phyloP scores from a whole-genome alignment of 106 monocot species.

The Allium sativum region DNA sequence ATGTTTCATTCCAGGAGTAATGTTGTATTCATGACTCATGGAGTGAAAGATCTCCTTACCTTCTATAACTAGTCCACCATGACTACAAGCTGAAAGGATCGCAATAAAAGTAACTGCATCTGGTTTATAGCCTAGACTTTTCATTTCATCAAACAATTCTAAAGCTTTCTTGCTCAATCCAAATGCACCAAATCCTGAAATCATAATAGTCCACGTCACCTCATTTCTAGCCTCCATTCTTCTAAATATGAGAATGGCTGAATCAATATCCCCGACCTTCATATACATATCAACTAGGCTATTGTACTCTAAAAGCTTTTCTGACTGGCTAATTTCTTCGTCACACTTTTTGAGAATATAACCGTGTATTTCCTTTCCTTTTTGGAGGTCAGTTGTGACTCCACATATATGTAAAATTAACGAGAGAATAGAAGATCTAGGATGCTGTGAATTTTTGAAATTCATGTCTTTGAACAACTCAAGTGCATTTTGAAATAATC shows the following conservation, averaged over 20 bases:
- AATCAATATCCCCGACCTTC: slow-evolving; percentile 20
- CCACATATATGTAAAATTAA: slow-evolving; percentile 21
- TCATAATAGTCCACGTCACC: slow-evolving; percentile 28
- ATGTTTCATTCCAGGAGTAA: slow-evolving; percentile 32
- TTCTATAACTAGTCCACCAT: slow-evolving; percentile 33
- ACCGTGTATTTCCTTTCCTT: slow-evolving; percentile 30
- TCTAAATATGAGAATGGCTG: slow-evolving; percentile 15
- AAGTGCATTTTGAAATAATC: slow-evolving; percentile 12
- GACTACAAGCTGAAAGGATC: slow-evolving; percentile 37
- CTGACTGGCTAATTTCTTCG: neutral
- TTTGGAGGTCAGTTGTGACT: slow-evolving; percentile 18
- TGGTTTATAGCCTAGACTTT: slow-evolving; percentile 22
- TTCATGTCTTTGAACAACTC: slow-evolving; percentile 25
- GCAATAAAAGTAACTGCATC: slow-evolving; percentile 31
- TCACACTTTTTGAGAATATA: slow-evolving; percentile 19
- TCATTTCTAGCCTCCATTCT: slow-evolving; percentile 20
- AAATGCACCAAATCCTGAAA: slow-evolving; percentile 26
- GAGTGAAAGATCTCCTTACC: slow-evolving; percentile 22
- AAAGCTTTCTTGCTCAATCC: slow-evolving; percentile 23
- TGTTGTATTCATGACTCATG: slow-evolving; percentile 18
- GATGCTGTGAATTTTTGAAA: slow-evolving; percentile 8
- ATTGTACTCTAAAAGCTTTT: slow-evolving; percentile 18
- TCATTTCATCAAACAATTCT: slow-evolving; percentile 17
- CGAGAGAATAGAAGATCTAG: slow-evolving; percentile 16
- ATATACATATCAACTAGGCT: slow-evolving; percentile 38